Evolutionary conservation across 257 asterid genomes (phyloP).

Genomic region (Anisodus tanguticus): DNA sequence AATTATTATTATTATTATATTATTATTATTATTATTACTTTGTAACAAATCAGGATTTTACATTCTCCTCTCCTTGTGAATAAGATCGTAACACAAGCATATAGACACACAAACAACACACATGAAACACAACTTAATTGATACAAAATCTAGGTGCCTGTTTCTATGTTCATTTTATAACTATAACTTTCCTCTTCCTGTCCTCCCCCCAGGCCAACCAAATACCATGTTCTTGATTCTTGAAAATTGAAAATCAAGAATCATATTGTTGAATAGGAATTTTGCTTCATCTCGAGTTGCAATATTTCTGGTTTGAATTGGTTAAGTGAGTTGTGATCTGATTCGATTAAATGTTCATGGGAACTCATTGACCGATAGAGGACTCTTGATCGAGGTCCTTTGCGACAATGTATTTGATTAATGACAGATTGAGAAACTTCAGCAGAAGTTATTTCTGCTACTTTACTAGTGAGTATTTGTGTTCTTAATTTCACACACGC

Average conservation of each 20-base stretch:
- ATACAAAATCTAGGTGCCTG: neutral
- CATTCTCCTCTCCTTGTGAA: too few relatives aligned
- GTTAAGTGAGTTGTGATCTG: neutral
- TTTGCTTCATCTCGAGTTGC: neutral
- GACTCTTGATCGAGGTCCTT: neutral
- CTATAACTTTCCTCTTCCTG: neutral
- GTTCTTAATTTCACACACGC: neutral
- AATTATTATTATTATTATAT: too few relatives aligned
- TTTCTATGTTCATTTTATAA: slow-evolving; percentile 7
- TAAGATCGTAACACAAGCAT: too few relatives aligned
- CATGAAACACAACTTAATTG: neutral
- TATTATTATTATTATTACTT: too few relatives aligned
- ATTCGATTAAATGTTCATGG: neutral
- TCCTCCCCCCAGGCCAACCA: neutral
- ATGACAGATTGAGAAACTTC: neutral
- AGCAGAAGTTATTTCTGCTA: neutral
- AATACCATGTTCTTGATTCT: neutral
- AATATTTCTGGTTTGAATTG: neutral
- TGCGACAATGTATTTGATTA: neutral
- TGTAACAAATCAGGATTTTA: too few relatives aligned
- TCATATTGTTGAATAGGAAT: neutral
- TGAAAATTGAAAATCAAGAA: neutral
- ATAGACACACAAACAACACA: too few relatives aligned
- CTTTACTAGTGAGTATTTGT: neutral
- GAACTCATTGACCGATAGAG: neutral